These are phyloP conservation scores for Debaryomyces castellii DNA, from an alignment of 805 yeast genomes.

Conservation along the genomic window DNA sequence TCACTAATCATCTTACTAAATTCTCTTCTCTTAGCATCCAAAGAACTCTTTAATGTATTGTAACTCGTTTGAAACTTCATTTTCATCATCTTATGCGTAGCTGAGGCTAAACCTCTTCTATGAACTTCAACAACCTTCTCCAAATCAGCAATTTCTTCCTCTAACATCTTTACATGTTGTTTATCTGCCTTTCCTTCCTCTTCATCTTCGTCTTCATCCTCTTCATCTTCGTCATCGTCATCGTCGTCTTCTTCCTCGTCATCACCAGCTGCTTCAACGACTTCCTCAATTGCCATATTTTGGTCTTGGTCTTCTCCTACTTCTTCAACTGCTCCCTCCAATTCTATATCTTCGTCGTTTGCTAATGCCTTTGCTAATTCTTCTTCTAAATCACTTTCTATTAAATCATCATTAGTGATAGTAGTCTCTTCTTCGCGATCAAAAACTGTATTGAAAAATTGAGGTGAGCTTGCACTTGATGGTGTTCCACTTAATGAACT, in stretches of 20 bases:
- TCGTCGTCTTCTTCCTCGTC: constrained; percentile 58
- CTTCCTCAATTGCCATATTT: constrained; percentile 28
- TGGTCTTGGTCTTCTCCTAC: constrained; percentile 35
- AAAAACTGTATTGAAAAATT: constrained; percentile 5
- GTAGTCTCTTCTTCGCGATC: constrained; percentile 13
- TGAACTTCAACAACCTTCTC: constrained; percentile 75
- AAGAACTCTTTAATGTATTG: constrained; percentile 72
- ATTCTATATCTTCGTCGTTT: constrained; percentile 23
- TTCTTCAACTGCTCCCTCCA: constrained; percentile 5
- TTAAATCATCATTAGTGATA: constrained; percentile 17
- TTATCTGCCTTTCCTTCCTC: constrained; percentile 54
- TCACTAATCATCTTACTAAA: constrained; percentile 37
- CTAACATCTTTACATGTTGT: constrained; percentile 58
- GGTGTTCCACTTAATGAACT: constrained; percentile 23
- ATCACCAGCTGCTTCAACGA: constrained; percentile 50
- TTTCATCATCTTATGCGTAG: constrained; percentile 80
- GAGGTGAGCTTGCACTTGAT: constrained; percentile 27
- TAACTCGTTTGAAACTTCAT: constrained; percentile 84
- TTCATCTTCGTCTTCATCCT: constrained; percentile 48
- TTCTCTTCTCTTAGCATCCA: constrained; percentile 76
- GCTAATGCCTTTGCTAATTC: constrained; percentile 59
- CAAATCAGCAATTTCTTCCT: constrained; percentile 83
- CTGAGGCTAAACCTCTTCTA: constrained; percentile 66
- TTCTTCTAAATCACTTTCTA: constrained; percentile 44
- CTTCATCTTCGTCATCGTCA: constrained; percentile 53